These are phyloP conservation scores for Heliamphora pulchella DNA, from an alignment of 179 eudicot genomes.

Conservation along the genomic window DNA sequence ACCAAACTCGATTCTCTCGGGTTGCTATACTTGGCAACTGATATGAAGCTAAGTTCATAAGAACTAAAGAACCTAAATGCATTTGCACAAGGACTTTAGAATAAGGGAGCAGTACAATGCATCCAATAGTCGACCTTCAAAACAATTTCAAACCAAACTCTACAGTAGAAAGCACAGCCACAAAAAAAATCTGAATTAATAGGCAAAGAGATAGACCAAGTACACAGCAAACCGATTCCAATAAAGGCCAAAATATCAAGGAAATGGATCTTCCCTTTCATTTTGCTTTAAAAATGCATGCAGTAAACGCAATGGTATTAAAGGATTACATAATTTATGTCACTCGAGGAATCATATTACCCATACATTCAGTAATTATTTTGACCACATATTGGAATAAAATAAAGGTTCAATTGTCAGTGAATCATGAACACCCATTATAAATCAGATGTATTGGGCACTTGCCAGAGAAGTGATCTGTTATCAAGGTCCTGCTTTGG, in stretches of 20 bases:
- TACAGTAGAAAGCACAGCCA: neutral
- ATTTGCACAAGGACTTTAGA: neutral
- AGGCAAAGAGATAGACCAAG: neutral
- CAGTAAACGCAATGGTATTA: neutral
- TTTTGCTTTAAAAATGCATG: neutral
- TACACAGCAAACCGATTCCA: neutral
- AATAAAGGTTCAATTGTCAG: neutral
- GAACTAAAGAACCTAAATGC: neutral
- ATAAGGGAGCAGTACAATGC: neutral
- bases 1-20: no score
- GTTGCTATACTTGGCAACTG: no score
- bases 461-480: constrained; percentile 82
- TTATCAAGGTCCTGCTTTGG: constrained; percentile 95
- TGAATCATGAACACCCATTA: neutral
- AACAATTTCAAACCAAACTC: constrained; percentile 4
- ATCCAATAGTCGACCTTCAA: neutral
- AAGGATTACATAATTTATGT: neutral
- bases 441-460: neutral
- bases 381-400: neutral
- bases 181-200: neutral
- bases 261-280: neutral
- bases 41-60: no score
- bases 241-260: neutral
- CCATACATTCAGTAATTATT: neutral
- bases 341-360: neutral